Percentiles rank a stretch among this genome's conserved stretches.
phyloP scores from a whole-genome alignment of 2,329 filamentous ascomycete genomes.

The Nemania sp. region DNA sequence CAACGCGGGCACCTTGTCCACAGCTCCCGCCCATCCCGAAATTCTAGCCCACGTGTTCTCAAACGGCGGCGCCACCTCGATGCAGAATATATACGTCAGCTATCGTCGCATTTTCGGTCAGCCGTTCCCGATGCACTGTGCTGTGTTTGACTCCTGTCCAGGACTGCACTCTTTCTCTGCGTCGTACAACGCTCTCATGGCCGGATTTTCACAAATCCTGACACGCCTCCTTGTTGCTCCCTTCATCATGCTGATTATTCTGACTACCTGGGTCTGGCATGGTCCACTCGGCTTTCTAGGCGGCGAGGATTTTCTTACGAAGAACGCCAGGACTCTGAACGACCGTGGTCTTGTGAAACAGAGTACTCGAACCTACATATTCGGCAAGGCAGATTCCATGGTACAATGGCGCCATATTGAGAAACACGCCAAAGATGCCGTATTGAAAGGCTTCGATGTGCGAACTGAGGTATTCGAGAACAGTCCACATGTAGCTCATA shows the following conservation, averaged over 20 bases:
- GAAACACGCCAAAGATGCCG: slow-evolving; percentile 49
- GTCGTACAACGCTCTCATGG: slow-evolving; percentile 46
- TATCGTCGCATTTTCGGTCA: slow-evolving; percentile 37
- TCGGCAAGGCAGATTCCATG: slow-evolving; percentile 52
- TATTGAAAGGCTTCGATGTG: slow-evolving; percentile 45
- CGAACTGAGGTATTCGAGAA: slow-evolving; percentile 50
- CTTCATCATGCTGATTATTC: slow-evolving; percentile 42
- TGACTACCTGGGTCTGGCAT: slow-evolving; percentile 38
- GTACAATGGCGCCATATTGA: slow-evolving; percentile 53
- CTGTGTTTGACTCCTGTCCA: slow-evolving; percentile 54
- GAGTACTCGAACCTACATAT: slow-evolving; percentile 54
- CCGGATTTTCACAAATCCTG: slow-evolving; percentile 40
- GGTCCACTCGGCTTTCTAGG: slow-evolving; percentile 38
- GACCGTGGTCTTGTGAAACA: slow-evolving; percentile 43
- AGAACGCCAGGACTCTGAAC: slow-evolving; percentile 45
- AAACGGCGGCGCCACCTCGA: slow-evolving; percentile 53
- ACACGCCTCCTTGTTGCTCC: slow-evolving; percentile 38
- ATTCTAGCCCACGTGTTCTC: slow-evolving; percentile 56
- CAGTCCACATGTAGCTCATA: slow-evolving; percentile 56
- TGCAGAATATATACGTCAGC: slow-evolving; percentile 43
- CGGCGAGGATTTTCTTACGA: slow-evolving; percentile 39
- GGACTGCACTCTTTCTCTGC: slow-evolving; percentile 47
- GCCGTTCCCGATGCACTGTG: slow-evolving; percentile 47
- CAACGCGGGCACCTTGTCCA: slow-evolving; percentile 29
- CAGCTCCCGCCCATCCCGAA: slow-evolving; percentile 33